phyloP scores from a whole-genome alignment of 176 grass and related monocot species.

The Urochloa ruziziensis region DNA sequence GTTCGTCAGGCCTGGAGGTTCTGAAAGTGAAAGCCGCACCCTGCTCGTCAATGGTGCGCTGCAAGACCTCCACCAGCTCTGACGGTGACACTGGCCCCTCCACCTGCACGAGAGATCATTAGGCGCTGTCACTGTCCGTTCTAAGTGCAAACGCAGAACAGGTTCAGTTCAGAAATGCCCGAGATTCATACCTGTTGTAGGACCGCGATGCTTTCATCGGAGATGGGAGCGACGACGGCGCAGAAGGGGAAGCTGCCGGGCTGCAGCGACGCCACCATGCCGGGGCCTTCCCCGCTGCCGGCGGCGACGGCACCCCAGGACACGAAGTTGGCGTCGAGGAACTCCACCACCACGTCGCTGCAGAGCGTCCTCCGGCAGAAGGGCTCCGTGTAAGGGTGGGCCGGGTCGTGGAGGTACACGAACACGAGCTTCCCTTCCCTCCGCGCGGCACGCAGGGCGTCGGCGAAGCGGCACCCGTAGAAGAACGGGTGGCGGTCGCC shows the following conservation, averaged over 20 bases:
- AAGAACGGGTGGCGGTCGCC: conserved; percentile 64
- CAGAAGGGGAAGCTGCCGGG: conserved; percentile 67
- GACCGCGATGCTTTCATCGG: conserved; percentile 47
- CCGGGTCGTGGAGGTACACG: conserved; percentile 61
- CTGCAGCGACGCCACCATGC: conserved; percentile 49
- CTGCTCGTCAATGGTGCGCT: conserved; percentile 68
- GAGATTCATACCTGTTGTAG: conserved; percentile 49
- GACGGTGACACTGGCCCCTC: conserved; percentile 65
- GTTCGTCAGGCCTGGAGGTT: neutral
- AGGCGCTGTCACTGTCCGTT: neutral
- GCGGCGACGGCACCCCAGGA: conserved; percentile 46
- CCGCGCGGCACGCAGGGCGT: conserved; percentile 50
- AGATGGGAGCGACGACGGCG: conserved; percentile 50
- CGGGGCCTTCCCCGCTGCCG: conserved; percentile 32
- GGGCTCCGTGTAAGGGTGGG: conserved; percentile 34
- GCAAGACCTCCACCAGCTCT: conserved; percentile 66
- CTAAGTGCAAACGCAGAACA: neutral
- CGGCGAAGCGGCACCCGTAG: conserved; percentile 59
- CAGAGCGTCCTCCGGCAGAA: conserved; percentile 69
- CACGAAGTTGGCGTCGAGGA: conserved; percentile 76
- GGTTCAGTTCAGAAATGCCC: neutral
- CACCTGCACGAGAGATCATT: conserved; percentile 29
- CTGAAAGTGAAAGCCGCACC: conserved; percentile 44
- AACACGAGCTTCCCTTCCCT: conserved; percentile 59
- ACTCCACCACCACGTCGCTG: conserved; percentile 65